phyloP scores from a whole-genome alignment of 768 basidiomycete species.

The Amanita brunnescens region DNA sequence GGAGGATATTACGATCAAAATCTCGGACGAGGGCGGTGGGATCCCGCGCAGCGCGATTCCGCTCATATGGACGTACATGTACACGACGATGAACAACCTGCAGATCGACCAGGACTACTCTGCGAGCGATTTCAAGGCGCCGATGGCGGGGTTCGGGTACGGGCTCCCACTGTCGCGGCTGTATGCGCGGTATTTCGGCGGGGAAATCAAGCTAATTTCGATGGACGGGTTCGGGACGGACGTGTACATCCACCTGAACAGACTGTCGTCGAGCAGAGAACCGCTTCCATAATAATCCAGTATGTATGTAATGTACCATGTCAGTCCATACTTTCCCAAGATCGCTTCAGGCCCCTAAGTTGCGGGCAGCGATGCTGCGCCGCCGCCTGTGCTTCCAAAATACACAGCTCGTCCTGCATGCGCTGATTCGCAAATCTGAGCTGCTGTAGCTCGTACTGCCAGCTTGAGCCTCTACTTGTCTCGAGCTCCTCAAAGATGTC shows the following conservation, averaged over 20 bases:
- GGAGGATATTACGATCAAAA: conserved; percentile 99
- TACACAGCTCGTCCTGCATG: conserved; percentile 45
- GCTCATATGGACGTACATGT: conserved; percentile 99
- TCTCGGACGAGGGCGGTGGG: conserved; percentile 94
- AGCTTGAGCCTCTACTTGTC: conserved; percentile 59
- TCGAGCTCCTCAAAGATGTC: conserved; percentile 72
- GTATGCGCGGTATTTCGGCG: conserved; percentile 95
- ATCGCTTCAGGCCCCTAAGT: not conserved
- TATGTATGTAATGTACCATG: not conserved
- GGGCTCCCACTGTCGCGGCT: conserved; percentile 87
- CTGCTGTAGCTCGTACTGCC: conserved; percentile 92
- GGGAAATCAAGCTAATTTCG: conserved; percentile 86
- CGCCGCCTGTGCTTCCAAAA: conserved; percentile 19
- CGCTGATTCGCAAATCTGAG: conserved; percentile 63
- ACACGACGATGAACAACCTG: conserved; percentile 76
- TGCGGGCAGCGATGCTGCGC: not conserved
- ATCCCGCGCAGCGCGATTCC: conserved; percentile 86
- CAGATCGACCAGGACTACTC: conserved; percentile 72
- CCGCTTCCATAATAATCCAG: not conserved
- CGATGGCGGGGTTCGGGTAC: conserved; percentile 97
- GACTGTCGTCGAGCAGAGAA: not conserved
- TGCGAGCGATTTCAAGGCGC: conserved; percentile 88
- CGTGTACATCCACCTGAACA: conserved; percentile 6
- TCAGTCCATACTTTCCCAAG: not conserved
- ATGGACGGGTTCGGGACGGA: conserved; percentile 99